These are phyloP conservation scores for Gentiana straminea DNA, from an alignment of 257 asterid species.

Conservation along the genomic window DNA sequence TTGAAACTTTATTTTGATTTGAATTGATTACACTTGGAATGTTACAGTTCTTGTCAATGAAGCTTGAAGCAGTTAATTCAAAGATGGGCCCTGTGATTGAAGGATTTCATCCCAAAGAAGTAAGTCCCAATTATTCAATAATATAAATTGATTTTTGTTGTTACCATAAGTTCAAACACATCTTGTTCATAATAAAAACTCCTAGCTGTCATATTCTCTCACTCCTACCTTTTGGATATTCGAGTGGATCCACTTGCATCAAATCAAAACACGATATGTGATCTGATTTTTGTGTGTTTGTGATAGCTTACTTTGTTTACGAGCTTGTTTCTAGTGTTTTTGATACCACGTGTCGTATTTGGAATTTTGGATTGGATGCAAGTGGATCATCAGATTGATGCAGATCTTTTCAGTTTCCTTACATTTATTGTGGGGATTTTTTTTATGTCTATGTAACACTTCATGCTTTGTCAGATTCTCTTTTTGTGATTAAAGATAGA, in stretches of 20 bases:
- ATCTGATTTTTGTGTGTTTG: too few species aligned
- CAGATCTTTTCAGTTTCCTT: background rate
- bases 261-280: too few species aligned
- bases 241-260: too few species aligned
- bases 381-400: background rate
- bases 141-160: too few species aligned
- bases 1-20: background rate
- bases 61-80: conserved; percentile 87
- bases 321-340: too few species aligned
- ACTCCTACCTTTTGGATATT: too few species aligned
- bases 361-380: too few species aligned
- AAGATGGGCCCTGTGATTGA: conserved; percentile 48
- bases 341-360: too few species aligned
- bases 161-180: too few species aligned
- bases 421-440: background rate
- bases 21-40: background rate
- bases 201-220: too few species aligned
- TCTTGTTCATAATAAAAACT: too few species aligned
- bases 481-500: background rate
- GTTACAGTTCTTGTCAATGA: conserved; percentile 79
- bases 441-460: background rate
- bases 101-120: conserved; percentile 65
- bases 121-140: conserved; percentile 22
- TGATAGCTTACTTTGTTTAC: too few species aligned
- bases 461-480: background rate